phyloP scores from a whole-genome alignment of 129 eudicot species.

The Pseudognaphalium luteoalbum region DNA sequence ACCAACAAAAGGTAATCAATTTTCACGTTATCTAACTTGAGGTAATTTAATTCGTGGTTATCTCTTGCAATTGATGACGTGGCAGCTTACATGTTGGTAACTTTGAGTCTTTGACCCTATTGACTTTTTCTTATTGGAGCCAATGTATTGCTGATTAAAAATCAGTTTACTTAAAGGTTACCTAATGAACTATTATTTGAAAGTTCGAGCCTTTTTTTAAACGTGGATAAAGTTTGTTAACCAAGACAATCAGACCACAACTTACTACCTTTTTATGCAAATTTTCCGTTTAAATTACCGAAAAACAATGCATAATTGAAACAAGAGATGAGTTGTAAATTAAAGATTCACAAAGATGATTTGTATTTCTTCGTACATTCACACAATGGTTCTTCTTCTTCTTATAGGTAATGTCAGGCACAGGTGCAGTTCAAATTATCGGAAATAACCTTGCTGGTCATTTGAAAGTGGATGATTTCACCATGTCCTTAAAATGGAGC shows the following conservation, averaged over 20 bases:
- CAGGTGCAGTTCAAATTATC: constrained; percentile 43
- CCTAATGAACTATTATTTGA: too few relatives aligned
- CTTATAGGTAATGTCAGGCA: constrained; percentile 46
- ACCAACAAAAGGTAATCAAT: background rate
- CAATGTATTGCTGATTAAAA: background rate
- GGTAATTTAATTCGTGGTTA: background rate
- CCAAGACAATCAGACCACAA: background rate
- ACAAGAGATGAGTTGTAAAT: background rate
- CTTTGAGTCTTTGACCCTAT: background rate
- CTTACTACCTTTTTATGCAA: background rate
- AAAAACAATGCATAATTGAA: background rate
- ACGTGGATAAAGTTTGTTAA: background rate
- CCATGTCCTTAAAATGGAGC: constrained; percentile 62
- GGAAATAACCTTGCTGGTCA: constrained; percentile 51
- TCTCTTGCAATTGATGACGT: background rate
- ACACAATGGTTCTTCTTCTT: constrained; percentile 25
- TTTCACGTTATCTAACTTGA: background rate
- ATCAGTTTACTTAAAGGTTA: too few relatives aligned
- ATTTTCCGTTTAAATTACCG: background rate
- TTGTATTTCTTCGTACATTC: background rate
- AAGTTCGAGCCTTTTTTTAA: background rate
- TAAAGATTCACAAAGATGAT: background rate
- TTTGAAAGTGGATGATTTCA: constrained; percentile 55
- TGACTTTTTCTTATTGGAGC: background rate
- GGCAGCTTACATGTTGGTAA: background rate